phyloP scores from a whole-genome alignment of 2,329 filamentous ascomycete genomes.

The Exophiala oligosperma region DNA sequence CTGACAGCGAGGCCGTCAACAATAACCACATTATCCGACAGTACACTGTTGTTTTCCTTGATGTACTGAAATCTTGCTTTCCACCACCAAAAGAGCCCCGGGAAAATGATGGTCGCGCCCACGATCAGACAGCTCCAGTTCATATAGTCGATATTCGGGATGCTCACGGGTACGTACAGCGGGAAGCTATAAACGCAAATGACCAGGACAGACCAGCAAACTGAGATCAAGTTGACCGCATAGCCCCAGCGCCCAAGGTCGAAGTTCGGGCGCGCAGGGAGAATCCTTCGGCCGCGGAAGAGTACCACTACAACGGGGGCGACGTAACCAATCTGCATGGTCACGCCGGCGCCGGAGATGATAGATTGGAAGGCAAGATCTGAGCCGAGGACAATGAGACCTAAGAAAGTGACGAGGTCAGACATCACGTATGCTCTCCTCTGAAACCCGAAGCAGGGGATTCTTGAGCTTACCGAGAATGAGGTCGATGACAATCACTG shows the following conservation, averaged over 20 bases:
- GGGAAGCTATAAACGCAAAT: constrained; percentile 22
- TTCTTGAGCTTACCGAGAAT: constrained; percentile 19
- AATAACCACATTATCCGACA: constrained; percentile 18
- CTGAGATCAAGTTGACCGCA: constrained; percentile 19
- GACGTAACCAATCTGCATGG: constrained; percentile 20
- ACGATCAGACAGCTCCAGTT: constrained; percentile 25
- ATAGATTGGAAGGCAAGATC: constrained; percentile 24
- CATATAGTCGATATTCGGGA: constrained; percentile 24
- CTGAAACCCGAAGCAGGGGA: not conserved
- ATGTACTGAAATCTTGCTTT: constrained; percentile 18
- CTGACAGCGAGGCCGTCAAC: constrained; percentile 13
- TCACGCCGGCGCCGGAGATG: constrained; percentile 22
- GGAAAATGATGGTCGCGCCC: constrained; percentile 21
- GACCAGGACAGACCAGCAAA: constrained; percentile 22
- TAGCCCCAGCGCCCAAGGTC: constrained; percentile 24
- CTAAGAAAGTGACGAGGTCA: not conserved
- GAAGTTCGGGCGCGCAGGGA: constrained; percentile 20
- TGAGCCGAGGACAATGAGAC: constrained; percentile 23
- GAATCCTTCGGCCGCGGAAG: constrained; percentile 22
- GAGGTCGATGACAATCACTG: constrained; percentile 20
- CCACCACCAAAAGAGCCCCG: constrained; percentile 25
- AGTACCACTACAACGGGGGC: constrained; percentile 21
- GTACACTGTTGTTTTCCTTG: constrained; percentile 14
- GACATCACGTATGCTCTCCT: not conserved
- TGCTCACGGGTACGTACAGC: constrained; percentile 23